Evolutionary conservation across 1,284 basidiomycete genomes (phyloP).

Genomic region (Schizophyllum commune): DNA sequence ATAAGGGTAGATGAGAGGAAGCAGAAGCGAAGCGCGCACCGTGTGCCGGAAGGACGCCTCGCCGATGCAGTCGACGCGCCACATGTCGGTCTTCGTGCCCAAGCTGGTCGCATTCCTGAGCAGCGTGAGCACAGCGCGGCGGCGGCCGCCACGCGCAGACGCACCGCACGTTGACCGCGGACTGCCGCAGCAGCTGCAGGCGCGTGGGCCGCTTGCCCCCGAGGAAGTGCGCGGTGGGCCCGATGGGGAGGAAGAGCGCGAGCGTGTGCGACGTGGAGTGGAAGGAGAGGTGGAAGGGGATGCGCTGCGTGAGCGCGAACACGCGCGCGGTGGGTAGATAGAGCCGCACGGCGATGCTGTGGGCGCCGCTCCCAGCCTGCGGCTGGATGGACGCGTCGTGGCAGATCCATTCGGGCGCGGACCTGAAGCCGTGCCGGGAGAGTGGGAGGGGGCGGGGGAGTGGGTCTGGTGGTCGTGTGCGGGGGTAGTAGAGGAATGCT

Average conservation of each 20-base stretch:
- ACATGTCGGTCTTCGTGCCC: conserved; percentile 60
- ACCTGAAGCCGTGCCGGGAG: conserved; percentile 28
- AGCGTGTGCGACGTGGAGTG: conserved; percentile 44
- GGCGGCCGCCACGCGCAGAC: conserved; percentile 11
- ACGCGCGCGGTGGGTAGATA: conserved; percentile 47
- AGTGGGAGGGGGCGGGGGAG: conserved; percentile 39
- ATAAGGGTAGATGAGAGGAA: no score
- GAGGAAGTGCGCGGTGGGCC: conserved; percentile 34
- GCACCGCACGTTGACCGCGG: conserved; percentile 57
- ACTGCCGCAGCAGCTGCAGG: conserved; percentile 58
- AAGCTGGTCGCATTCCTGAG: conserved; percentile 17
- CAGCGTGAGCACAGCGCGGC: not conserved
- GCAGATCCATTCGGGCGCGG: conserved; percentile 42
- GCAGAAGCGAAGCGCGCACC: conserved; percentile 28
- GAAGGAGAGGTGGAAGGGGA: conserved; percentile 60
- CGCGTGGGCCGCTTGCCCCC: conserved; percentile 39
- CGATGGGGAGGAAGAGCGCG: conserved; percentile 51
- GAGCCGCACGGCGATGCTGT: conserved; percentile 37
- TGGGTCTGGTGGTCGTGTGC: conserved; percentile 48
- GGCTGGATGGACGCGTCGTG: conserved; percentile 36
- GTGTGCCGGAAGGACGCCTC: conserved; percentile 50
- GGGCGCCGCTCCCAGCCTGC: conserved; percentile 20
- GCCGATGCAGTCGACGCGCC: conserved; percentile 57
- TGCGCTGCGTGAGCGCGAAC: conserved; percentile 47
- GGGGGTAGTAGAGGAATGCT: conserved; percentile 58